These are phyloP conservation scores for Perilla frutescens DNA, from an alignment of 257 asterid genomes.

Conservation along the genomic window DNA sequence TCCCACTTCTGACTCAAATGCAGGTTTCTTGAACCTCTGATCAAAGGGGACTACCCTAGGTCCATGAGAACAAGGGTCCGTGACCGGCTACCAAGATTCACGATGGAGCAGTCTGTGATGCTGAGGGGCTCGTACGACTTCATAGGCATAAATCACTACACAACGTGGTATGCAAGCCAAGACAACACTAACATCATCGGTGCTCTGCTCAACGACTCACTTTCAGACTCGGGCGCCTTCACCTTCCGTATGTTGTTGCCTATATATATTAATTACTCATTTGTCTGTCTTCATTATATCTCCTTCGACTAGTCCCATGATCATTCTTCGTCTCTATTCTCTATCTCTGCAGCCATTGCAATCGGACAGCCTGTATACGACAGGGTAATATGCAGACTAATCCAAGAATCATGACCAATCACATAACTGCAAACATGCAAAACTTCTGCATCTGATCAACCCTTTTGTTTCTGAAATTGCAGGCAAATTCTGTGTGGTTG, in stretches of 20 bases:
- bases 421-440: not conserved
- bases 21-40: slow-evolving; percentile 85
- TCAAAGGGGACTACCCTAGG: slow-evolving; percentile 75
- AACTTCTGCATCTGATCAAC: not conserved
- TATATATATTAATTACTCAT: not conserved
- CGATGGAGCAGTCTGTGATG: slow-evolving; percentile 51
- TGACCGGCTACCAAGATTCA: slow-evolving; percentile 61
- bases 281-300: not conserved
- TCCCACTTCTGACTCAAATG: not conserved
- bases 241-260: slow-evolving; percentile 58
- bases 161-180: slow-evolving; percentile 76
- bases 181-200: slow-evolving; percentile 54
- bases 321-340: not conserved
- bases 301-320: not conserved
- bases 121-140: slow-evolving; percentile 81
- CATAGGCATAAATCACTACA: slow-evolving; percentile 89
- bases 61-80: slow-evolving; percentile 72
- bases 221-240: slow-evolving; percentile 65
- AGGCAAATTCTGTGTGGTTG: slow-evolving; percentile 91
- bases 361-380: slow-evolving; percentile 40
- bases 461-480: slow-evolving; percentile 22
- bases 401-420: not conserved
- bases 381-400: slow-evolving; percentile 29
- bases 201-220: slow-evolving; percentile 58
- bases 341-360: slow-evolving; percentile 38